phyloP scores from a whole-genome alignment of 2,329 filamentous ascomycete genomes.

The Lomentospora prolificans region DNA sequence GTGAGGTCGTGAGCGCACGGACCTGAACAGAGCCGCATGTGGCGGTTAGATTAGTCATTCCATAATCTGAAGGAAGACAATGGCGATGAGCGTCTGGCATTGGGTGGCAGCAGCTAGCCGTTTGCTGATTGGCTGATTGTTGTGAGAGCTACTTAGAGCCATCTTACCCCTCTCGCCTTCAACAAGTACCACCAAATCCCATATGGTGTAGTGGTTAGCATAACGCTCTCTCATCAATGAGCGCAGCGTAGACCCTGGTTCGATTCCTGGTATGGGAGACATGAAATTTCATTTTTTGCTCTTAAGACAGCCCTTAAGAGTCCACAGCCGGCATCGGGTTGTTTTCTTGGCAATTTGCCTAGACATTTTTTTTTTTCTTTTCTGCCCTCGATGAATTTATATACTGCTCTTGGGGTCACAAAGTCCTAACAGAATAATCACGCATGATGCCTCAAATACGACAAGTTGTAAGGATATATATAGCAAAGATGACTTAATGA shows the following conservation, averaged over 20 bases:
- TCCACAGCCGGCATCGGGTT: too few relatives aligned
- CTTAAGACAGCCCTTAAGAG: too few relatives aligned
- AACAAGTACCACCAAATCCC: background rate
- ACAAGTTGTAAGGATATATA: too few relatives aligned
- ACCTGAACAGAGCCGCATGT: conserved; percentile 9
- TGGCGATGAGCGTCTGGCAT: background rate
- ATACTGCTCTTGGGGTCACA: too few relatives aligned
- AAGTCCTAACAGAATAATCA: too few relatives aligned
- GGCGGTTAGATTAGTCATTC: conserved; percentile 6
- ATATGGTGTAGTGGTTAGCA: conserved; percentile 4
- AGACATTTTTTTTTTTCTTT: background rate
- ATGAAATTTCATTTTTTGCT: background rate
- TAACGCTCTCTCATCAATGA: conserved; percentile 1
- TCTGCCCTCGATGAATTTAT: too few relatives aligned
- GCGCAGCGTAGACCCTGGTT: conserved; percentile 2
- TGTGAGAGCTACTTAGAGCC: background rate
- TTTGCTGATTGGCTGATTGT: background rate
- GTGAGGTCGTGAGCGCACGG: conserved; percentile 9
- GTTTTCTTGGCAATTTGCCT: background rate
- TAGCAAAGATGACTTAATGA: too few relatives aligned
- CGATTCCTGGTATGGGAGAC: conserved; percentile 2
- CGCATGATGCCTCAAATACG: too few relatives aligned
- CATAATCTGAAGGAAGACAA: too few relatives aligned
- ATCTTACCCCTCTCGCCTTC: background rate
- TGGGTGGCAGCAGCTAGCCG: background rate